Evolutionary conservation across 208 protist species (phyloP).

Genomic region (Crithidia sp.): DNA sequence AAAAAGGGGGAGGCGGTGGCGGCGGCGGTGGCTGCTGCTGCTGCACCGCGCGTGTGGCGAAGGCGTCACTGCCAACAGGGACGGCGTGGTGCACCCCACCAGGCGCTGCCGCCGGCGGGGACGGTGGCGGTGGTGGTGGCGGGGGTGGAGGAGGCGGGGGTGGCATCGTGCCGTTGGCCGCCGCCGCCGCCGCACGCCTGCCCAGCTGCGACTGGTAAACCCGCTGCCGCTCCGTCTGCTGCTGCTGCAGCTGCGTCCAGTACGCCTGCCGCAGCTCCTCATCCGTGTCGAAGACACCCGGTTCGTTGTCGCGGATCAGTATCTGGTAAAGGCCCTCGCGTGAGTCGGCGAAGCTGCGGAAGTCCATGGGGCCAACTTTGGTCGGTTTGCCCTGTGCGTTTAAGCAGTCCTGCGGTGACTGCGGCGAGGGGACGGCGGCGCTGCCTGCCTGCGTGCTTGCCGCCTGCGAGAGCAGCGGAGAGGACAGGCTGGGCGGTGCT

Average conservation of each 20-base stretch:
- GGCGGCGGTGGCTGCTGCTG: slow-evolving; percentile 1
- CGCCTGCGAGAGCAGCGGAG: not conserved
- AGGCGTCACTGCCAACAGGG: not conserved
- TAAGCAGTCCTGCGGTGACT: slow-evolving; percentile 31
- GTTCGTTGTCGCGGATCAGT: slow-evolving; percentile 67
- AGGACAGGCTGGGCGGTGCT: not conserved
- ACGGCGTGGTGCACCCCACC: not conserved
- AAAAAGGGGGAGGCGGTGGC: not conserved
- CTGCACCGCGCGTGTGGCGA: slow-evolving; percentile 1
- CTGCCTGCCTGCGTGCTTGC: not conserved
- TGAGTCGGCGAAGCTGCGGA: slow-evolving; percentile 61
- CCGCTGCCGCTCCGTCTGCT: slow-evolving; percentile 33
- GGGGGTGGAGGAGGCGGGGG: slow-evolving; percentile 10
- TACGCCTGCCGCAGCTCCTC: slow-evolving; percentile 65
- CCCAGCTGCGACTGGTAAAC: slow-evolving; percentile 17
- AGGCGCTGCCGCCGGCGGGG: not conserved
- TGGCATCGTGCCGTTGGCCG: slow-evolving; percentile 6
- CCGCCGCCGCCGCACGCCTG: slow-evolving; percentile 4
- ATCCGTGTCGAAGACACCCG: slow-evolving; percentile 69
- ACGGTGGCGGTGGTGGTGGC: not conserved
- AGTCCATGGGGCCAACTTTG: slow-evolving; percentile 29
- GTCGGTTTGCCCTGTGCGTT: slow-evolving; percentile 14
- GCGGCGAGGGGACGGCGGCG: not conserved
- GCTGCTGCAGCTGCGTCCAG: slow-evolving; percentile 42
- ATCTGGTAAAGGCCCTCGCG: slow-evolving; percentile 71